Base-by-base conservation (phyloP, 2,329 filamentous ascomycete genomes). In the Ophiostoma novo-ulmi region DNA sequence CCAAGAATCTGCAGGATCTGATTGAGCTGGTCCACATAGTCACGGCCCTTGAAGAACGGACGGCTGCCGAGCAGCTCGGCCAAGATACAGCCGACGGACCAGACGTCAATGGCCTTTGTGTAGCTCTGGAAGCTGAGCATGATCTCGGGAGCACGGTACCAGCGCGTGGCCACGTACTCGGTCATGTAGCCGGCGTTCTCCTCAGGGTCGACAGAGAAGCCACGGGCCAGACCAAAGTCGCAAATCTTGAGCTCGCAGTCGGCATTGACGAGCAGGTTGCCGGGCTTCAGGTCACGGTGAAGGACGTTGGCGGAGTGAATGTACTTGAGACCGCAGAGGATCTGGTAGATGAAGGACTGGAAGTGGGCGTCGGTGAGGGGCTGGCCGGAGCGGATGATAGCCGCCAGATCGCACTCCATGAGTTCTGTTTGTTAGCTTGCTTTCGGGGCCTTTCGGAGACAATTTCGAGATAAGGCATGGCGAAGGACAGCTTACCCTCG, bases 111-210 rank as follows among this genome's bases (percentile, higher is more conserved):
- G 76, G 95, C 95, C 93, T 99, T 99, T 77, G 95, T 99, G 82
- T 99, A 99, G 84, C 93, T 97, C 82, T 98, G 94, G 88, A 99
- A 99, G 84, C 93, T 97, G 80, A 99, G 84, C 95, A 99, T 99
- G 76, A 99, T 99, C 81, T 99, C 95, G 5, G 95, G 95, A 3
- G 95, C 95, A 82, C 86, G 85, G 77, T 88, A 99, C 95, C 95
- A 99, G 83, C 95, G 88, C 69, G 95, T 99, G 68, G 95, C 95
- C 70, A 99, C 95, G 78, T 99, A 99, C 82, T 99, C 95, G 13
- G 95, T 99, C 95, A 99, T 98, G 82, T 98, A 99, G 31, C 95
- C 95, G 22, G 95, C 95, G 79, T 98, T 98, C 82, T 99, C 94
- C 80, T 99, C 93, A 1, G 95, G 95, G 75, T 98, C 94, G 77